phyloP scores from a whole-genome alignment of 768 basidiomycete species.

The Boletus edulis region DNA sequence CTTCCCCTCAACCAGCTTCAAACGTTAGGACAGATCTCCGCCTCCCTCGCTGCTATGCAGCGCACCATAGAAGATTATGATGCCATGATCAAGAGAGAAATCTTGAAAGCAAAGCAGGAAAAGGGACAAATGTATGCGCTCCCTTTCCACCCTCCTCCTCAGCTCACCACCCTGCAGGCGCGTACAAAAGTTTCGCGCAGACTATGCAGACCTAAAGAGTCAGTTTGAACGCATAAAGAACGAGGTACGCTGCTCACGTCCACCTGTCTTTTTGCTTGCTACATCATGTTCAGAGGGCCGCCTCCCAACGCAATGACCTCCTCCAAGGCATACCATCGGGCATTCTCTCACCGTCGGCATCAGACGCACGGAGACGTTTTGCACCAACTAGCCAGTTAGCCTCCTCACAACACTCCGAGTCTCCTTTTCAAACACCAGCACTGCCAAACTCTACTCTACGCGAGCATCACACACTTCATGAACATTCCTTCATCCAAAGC shows the following conservation, averaged over 20 bases:
- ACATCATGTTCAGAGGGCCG: constrained; percentile 46
- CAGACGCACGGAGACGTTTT: constrained; percentile 68
- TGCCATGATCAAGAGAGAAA: constrained; percentile 93
- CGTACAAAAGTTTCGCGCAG: constrained; percentile 86
- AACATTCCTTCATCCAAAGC: constrained; percentile 86
- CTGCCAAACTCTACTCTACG: constrained; percentile 54
- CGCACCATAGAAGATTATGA: constrained; percentile 97
- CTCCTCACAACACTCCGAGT: constrained; percentile 73
- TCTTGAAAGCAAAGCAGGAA: constrained; percentile 94
- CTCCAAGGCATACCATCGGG: constrained; percentile 46
- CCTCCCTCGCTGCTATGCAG: constrained; percentile 93
- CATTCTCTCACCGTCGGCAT: constrained; percentile 27
- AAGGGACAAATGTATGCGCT: constrained; percentile 82
- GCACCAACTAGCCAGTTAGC: constrained; percentile 31
- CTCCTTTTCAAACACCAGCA: constrained; percentile 70
- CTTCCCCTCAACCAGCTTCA: constrained; percentile 12
- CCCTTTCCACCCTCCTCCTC: background rate
- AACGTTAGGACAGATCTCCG: constrained; percentile 89
- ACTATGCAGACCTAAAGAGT: constrained; percentile 77
- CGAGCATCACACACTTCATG: constrained; percentile 78
- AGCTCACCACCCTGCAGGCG: constrained; percentile 52
- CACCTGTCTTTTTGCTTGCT: background rate
- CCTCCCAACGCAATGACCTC: constrained; percentile 62
- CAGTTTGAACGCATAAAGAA: constrained; percentile 81
- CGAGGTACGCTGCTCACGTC: constrained; percentile 34